Evolutionary conservation across 148 eudicot species (phyloP).

Genomic region (Chenopodium suecicum): DNA sequence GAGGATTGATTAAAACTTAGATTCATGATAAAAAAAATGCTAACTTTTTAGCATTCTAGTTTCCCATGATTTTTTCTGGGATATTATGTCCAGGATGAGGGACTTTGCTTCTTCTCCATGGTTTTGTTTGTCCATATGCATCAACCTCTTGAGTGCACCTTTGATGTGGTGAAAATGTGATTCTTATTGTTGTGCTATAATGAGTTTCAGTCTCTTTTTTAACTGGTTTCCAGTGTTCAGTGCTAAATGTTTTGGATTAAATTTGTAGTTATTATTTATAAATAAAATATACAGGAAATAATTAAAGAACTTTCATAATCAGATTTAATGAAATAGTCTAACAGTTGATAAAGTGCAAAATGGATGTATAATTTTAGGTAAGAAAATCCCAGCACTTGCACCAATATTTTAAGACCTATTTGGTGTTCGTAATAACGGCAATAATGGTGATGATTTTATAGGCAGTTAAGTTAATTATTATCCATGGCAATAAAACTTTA

Average conservation of each 20-base stretch:
- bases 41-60: background rate
- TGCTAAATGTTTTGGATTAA: background rate
- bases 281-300: too few species aligned
- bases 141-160: background rate
- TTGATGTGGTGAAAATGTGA: background rate
- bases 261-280: too few species aligned
- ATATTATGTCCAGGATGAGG: background rate
- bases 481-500: too few species aligned
- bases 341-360: too few species aligned
- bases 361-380: too few species aligned
- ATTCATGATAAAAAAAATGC: too few species aligned
- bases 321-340: too few species aligned
- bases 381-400: too few species aligned
- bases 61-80: background rate
- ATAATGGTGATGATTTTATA: too few species aligned
- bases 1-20: background rate
- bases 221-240: background rate
- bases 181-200: background rate
- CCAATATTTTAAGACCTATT: background rate
- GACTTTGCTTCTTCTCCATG: background rate
- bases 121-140: background rate
- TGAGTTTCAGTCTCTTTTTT: background rate
- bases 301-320: too few species aligned
- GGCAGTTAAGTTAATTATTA: too few species aligned
- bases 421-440: background rate